Evolutionary conservation across 495 filamentous ascomycete species (phyloP), one percentile per base, ranked within the genome.

Genomic region (Penicillium egyptiacum): DNA sequence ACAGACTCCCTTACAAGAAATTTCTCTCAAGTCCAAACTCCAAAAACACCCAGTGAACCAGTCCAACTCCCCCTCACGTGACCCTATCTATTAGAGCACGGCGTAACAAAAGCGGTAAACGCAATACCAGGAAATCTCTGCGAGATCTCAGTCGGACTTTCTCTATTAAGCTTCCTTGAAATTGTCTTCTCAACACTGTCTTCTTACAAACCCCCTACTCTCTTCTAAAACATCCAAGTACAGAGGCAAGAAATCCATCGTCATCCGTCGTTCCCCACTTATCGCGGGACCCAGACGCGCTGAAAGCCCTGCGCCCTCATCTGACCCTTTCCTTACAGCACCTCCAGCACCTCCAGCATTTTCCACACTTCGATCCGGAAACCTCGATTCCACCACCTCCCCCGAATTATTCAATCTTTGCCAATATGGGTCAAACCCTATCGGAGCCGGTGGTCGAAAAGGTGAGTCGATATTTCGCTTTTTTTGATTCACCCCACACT

Each of bases 361-460:
- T 60, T 57, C 65, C 66, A 62, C 61, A 51, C 61, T 65, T 53
- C 40, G 23, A 49, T 58, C 49, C 60, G 53, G 43, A 46, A 33
- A 39, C 49, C 20, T 45, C 52, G 59, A 53, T 53, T 46, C 47
- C 56, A 39, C 45, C n/a, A 30, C 23, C 37, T 22, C 49, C 53
- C 56, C 59, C 47, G 28, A 59, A 57, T 62, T 58, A 78, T 70
- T 63, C 58, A 64, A 65, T 67, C 57, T 53, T 61, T 63, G 64
- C 53, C 64, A 69, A 56, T 47, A 98, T 98, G 94, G 94, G 94
- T 85, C 94, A 98, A 84, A 98, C 94, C 73, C 87, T 98, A 70
- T 98, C 94, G 71, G 95, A 98, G 82, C 94, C 94, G 50, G 93
- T 98, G 65, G 88, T 96, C 62, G 94, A 98, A 68, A 98, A 98